Percentiles rank a stretch among this genome's conserved stretches.
Conservation (phyloP, 2,329 filamentous ascomycete genomes). For the Teratosphaeria gauchensis region DNA sequence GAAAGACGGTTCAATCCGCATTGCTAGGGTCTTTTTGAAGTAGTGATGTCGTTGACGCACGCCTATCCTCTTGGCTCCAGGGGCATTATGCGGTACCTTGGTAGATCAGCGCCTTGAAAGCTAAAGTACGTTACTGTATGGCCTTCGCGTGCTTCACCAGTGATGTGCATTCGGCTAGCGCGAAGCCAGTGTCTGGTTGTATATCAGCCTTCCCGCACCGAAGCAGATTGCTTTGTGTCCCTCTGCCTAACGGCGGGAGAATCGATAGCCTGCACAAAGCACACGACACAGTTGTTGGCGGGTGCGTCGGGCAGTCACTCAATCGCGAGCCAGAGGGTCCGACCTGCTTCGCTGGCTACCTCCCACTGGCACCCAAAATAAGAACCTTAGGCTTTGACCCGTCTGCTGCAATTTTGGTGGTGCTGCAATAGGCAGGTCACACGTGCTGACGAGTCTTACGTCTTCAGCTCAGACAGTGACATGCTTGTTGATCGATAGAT, state of each 20-base stretch:
- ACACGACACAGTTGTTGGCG: background rate
- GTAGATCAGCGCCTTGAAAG: background rate
- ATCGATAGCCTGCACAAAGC: too few relatives aligned
- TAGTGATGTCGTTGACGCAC: constrained; percentile 6
- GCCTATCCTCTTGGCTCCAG: background rate
- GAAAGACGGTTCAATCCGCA: background rate
- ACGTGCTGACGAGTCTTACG: background rate
- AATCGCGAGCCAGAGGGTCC: too few relatives aligned
- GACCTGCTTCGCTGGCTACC: too few relatives aligned
- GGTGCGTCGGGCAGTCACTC: background rate
- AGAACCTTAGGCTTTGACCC: background rate
- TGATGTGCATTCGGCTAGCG: too few relatives aligned
- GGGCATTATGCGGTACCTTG: background rate
- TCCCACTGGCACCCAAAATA: too few relatives aligned
- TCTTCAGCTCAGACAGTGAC: too few relatives aligned
- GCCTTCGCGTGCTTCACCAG: too few relatives aligned
- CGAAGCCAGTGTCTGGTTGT: background rate
- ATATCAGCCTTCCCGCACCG: background rate
- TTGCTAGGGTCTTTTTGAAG: background rate
- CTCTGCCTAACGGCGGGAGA: too few relatives aligned
- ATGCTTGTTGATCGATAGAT: background rate
- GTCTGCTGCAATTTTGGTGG: background rate
- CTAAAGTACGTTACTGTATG: background rate
- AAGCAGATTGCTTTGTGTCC: background rate
- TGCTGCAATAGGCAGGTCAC: background rate